Conservation (phyloP, 345 rosid genomes). For the Turritis glabra region DNA sequence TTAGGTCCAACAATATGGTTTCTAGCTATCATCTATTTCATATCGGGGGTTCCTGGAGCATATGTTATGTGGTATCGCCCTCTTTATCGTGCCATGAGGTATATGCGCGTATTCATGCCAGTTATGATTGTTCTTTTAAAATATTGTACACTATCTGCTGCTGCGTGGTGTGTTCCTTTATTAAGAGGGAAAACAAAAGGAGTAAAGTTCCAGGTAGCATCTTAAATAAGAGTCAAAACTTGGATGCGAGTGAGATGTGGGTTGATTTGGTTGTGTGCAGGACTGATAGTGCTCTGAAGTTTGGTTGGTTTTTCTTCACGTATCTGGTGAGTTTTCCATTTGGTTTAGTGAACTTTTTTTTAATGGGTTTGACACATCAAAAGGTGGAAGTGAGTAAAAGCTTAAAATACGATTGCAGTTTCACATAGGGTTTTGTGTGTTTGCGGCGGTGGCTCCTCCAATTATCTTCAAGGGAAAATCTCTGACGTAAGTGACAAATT, state of each 20-base stretch:
- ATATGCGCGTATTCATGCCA: constrained; percentile 14
- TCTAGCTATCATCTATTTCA: constrained; percentile 88
- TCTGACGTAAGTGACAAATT: constrained; percentile 68
- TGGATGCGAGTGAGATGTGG: constrained; percentile 4
- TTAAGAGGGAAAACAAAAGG: background rate
- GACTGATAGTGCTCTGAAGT: constrained; percentile 97
- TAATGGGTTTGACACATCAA: constrained; percentile 2
- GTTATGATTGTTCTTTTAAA: background rate
- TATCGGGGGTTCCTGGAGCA: constrained; percentile 89
- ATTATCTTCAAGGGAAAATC: constrained; percentile 92
- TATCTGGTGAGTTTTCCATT: constrained; percentile 60
- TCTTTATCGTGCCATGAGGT: constrained; percentile 96
- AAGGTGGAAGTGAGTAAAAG: constrained; percentile 23
- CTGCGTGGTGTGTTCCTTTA: constrained; percentile 4
- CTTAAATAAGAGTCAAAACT: background rate
- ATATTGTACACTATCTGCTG: constrained; percentile 1
- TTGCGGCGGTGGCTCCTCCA: constrained; percentile 90
- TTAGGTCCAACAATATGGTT: constrained; percentile 92
- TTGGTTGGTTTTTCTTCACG: constrained; percentile 86
- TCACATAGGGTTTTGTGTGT: constrained; percentile 82
- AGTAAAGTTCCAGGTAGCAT: background rate
- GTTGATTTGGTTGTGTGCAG: constrained; percentile 48
- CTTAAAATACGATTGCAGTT: constrained; percentile 51
- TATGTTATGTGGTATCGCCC: constrained; percentile 93
- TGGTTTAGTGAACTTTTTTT: background rate